Conservation (phyloP, 139 green algal genomes). For the Nannochloris sp. region DNA sequence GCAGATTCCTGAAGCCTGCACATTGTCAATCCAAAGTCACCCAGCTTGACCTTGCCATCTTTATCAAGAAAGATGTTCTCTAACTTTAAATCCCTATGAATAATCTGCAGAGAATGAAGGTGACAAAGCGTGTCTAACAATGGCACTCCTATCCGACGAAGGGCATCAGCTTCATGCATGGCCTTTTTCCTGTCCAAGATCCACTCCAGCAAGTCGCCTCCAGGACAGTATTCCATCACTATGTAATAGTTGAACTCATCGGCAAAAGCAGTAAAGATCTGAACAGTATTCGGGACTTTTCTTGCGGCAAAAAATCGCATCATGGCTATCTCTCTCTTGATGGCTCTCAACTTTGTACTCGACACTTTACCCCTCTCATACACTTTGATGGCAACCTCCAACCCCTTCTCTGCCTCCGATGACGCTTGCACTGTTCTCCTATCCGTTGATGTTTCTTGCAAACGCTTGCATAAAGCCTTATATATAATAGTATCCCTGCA, state of each 20-base stretch:
- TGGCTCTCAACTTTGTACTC: constrained; percentile 43
- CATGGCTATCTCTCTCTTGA: constrained; percentile 59
- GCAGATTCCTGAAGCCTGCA: constrained; percentile 50
- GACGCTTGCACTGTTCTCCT: constrained; percentile 35
- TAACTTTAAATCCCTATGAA: constrained; percentile 73
- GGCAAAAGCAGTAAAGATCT: constrained; percentile 51
- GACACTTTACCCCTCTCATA: constrained; percentile 42
- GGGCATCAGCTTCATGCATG: constrained; percentile 45
- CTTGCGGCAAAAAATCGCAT: constrained; percentile 53
- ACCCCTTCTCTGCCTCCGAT: constrained; percentile 14
- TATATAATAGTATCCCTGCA: constrained; percentile 6
- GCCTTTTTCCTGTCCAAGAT: constrained; percentile 46
- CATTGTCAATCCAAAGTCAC: constrained; percentile 63
- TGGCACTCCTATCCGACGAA: constrained; percentile 35
- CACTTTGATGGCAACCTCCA: constrained; percentile 44
- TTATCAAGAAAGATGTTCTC: constrained; percentile 67
- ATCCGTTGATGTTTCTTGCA: background rate
- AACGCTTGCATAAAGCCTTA: background rate
- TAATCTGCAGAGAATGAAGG: constrained; percentile 49
- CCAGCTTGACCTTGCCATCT: constrained; percentile 40
- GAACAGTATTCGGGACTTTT: constrained; percentile 46
- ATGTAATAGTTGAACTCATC: constrained; percentile 53
- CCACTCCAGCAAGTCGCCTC: constrained; percentile 56
- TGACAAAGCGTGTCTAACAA: constrained; percentile 38
- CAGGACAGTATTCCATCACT: constrained; percentile 61